Evolutionary conservation across 31 red algal species (phyloP).

Genomic region (Odonthalia washingtoniensis): DNA sequence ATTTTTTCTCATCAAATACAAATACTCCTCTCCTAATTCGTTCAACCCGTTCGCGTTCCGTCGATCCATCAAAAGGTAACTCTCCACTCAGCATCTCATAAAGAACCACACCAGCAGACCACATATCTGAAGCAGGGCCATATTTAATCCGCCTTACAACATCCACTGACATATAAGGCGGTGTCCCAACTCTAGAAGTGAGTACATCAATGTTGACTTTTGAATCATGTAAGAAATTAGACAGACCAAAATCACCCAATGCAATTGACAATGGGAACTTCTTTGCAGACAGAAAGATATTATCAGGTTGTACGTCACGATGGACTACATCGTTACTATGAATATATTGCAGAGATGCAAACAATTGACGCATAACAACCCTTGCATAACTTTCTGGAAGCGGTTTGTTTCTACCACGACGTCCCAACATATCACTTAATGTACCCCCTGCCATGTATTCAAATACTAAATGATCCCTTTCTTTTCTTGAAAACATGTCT

Average conservation of each 20-base stretch:
- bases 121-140: slow-evolving; percentile 83
- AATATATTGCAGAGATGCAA: slow-evolving; percentile 70
- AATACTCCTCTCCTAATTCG: slow-evolving; percentile 58
- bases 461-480: slow-evolving; percentile 74
- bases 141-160: slow-evolving; percentile 79
- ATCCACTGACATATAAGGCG: slow-evolving; percentile 86
- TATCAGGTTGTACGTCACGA: slow-evolving; percentile 88
- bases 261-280: slow-evolving; percentile 66
- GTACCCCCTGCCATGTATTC: slow-evolving; percentile 87
- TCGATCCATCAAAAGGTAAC: slow-evolving; percentile 77
- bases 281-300: slow-evolving; percentile 56
- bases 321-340: slow-evolving; percentile 85
- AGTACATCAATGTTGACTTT: slow-evolving; percentile 81
- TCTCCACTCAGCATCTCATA: slow-evolving; percentile 92
- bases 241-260: slow-evolving; percentile 76
- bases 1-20: slow-evolving; percentile 65
- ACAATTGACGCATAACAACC: slow-evolving; percentile 71
- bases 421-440: slow-evolving; percentile 72
- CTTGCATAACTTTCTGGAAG: slow-evolving; percentile 77
- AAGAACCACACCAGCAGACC: slow-evolving; percentile 90
- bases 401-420: slow-evolving; percentile 25
- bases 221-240: slow-evolving; percentile 69
- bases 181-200: slow-evolving; percentile 76
- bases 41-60: slow-evolving; percentile 76
- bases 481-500: slow-evolving; percentile 82